Conservation (phyloP, 2,329 filamentous ascomycete species). For the Mycogone perniciosa region DNA sequence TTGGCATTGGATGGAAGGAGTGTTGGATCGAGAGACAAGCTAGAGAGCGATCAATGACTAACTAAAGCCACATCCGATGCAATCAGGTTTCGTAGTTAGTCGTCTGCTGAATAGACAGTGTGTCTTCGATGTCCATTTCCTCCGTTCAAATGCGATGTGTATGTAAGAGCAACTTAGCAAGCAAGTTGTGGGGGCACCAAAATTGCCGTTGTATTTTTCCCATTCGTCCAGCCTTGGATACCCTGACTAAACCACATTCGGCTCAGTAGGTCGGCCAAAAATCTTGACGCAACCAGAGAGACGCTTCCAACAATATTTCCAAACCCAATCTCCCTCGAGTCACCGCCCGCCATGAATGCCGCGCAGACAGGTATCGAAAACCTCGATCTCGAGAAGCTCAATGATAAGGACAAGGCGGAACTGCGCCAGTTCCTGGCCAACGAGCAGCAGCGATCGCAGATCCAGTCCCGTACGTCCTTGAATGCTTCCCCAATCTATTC, state of each 20-base stretch:
- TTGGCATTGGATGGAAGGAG: too few relatives aligned
- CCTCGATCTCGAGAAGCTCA: slow-evolving; percentile 67
- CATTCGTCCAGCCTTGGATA: background rate
- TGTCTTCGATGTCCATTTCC: too few relatives aligned
- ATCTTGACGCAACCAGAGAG: background rate
- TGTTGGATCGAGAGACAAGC: too few relatives aligned
- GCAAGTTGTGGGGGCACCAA: background rate
- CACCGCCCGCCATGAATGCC: slow-evolving; percentile 27
- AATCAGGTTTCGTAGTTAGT: too few relatives aligned
- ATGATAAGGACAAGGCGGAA: slow-evolving; percentile 76
- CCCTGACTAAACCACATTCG: background rate
- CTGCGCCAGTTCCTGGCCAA: slow-evolving; percentile 79
- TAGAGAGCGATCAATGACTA: too few relatives aligned
- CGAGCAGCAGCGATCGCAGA: slow-evolving; percentile 76
- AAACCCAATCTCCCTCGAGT: background rate
- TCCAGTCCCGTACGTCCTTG: slow-evolving; percentile 50
- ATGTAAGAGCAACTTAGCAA: too few relatives aligned
- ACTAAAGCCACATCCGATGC: too few relatives aligned
- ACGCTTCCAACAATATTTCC: background rate
- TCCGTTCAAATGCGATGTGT: too few relatives aligned
- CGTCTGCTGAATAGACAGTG: too few relatives aligned
- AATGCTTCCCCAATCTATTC: too few relatives aligned
- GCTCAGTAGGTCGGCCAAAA: background rate
- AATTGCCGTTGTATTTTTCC: background rate
- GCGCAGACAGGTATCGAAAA: slow-evolving; percentile 38